Conservation (phyloP, 139 green algal species). For the Eudorina sp. region DNA sequence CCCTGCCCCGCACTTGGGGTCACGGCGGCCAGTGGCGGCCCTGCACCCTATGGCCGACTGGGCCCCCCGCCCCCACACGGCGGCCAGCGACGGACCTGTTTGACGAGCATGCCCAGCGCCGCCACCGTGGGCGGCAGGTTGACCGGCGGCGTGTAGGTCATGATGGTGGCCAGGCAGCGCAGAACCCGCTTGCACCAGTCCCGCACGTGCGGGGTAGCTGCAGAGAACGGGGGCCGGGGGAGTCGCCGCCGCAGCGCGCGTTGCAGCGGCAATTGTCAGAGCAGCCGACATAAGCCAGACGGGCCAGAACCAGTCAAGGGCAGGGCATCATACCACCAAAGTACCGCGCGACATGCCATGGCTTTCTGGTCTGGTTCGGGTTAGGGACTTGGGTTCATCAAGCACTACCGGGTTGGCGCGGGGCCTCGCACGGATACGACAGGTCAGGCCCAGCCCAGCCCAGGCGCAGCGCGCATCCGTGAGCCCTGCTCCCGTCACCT, state of each 20-base stretch:
- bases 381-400: too few relatives aligned
- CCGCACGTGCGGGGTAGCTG: constrained; percentile 36
- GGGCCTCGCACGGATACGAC: too few relatives aligned
- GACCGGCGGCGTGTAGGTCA: constrained; percentile 37
- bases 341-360: not conserved
- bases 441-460: too few relatives aligned
- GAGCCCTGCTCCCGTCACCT: too few relatives aligned
- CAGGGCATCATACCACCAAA: not conserved
- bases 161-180: constrained; percentile 43
- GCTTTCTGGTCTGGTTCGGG: not conserved
- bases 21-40: too few relatives aligned
- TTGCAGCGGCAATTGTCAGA: not conserved
- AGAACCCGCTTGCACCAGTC: constrained; percentile 65
- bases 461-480: too few relatives aligned
- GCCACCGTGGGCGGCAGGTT: constrained; percentile 38
- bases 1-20: too few relatives aligned
- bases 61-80: not conserved
- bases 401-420: too few relatives aligned
- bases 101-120: constrained; percentile 40
- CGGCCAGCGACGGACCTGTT: not conserved
- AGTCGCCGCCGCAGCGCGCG: not conserved
- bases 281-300: not conserved
- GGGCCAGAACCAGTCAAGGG: not conserved
- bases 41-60: too few relatives aligned
- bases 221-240: not conserved